A percentile compares a stretch with the other conserved stretches of the same genome.
Evolutionary conservation across 306 rosid species (phyloP).

Genomic region (Lathyrus oleraceus): DNA sequence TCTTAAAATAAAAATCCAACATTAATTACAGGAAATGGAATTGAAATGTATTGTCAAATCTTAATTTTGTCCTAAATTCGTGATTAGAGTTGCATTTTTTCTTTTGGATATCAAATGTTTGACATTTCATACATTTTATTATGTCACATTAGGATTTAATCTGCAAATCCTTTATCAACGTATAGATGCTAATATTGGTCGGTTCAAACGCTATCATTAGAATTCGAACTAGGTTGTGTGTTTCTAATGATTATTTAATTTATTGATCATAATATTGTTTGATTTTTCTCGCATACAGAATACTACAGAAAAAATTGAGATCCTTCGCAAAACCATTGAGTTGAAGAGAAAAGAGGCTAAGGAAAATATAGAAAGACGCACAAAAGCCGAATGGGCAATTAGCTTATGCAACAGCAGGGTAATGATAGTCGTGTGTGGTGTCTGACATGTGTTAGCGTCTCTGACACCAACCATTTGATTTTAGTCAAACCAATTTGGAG

Average conservation of each 20-base stretch:
- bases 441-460: too few species aligned
- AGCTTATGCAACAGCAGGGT: conserved; percentile 62
- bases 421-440: not conserved
- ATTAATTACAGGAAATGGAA: not conserved
- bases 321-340: conserved; percentile 40
- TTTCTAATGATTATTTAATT: not conserved
- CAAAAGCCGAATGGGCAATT: conserved; percentile 78
- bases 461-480: not conserved
- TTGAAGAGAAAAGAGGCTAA: conserved; percentile 57
- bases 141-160: not conserved
- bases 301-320: conserved; percentile 47
- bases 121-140: not conserved
- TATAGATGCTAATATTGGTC: too few species aligned
- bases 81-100: conserved; percentile 9
- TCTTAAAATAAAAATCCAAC: not conserved
- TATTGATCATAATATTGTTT: conserved; percentile 9
- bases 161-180: too few species aligned
- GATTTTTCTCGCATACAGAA: conserved; percentile 40
- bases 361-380: conserved; percentile 45
- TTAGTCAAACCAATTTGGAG: not conserved
- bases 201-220: too few species aligned
- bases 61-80: not conserved
- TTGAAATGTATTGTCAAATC: conserved; percentile 27
- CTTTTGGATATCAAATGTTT: conserved; percentile 13
- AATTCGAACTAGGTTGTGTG: too few species aligned